phyloP scores from a whole-genome alignment of 345 rosid species.

The Aurinia saxatilis region DNA sequence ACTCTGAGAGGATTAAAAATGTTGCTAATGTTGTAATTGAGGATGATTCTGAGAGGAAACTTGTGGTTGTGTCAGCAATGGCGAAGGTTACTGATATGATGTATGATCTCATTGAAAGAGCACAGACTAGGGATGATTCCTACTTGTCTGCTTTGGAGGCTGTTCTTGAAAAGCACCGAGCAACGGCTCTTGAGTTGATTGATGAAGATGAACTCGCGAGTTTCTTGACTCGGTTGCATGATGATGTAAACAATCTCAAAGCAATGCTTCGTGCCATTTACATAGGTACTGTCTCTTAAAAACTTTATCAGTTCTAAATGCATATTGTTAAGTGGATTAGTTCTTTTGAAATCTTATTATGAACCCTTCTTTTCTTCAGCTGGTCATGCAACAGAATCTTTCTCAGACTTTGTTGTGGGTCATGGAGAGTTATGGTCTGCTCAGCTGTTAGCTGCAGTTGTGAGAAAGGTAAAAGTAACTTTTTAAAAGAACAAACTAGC shows the following conservation, averaged over 20 bases:
- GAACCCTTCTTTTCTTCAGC: constrained; percentile 45
- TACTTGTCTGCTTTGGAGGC: constrained; percentile 62
- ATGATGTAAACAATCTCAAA: constrained; percentile 74
- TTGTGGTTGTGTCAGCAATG: constrained; percentile 94
- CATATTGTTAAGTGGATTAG: not conserved
- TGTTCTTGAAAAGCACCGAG: constrained; percentile 72
- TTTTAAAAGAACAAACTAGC: not conserved
- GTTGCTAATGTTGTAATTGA: constrained; percentile 59
- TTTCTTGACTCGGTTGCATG: constrained; percentile 60
- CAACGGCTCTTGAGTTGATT: constrained; percentile 69
- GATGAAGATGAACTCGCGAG: constrained; percentile 62
- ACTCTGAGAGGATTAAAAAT: constrained; percentile 73
- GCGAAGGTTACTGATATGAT: constrained; percentile 97
- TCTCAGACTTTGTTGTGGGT: constrained; percentile 91
- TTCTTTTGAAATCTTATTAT: not conserved
- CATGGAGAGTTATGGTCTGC: constrained; percentile 99
- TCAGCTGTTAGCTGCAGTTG: constrained; percentile 71
- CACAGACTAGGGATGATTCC: constrained; percentile 78
- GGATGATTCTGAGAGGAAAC: constrained; percentile 65
- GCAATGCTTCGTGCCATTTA: constrained; percentile 98
- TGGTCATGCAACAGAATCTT: constrained; percentile 95
- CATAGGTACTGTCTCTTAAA: constrained; percentile 46
- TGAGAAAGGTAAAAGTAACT: constrained; percentile 65
- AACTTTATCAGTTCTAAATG: not conserved
- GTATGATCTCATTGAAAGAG: constrained; percentile 76